Conservation (phyloP, 805 yeast species). For the Ogataea methylovora region DNA sequence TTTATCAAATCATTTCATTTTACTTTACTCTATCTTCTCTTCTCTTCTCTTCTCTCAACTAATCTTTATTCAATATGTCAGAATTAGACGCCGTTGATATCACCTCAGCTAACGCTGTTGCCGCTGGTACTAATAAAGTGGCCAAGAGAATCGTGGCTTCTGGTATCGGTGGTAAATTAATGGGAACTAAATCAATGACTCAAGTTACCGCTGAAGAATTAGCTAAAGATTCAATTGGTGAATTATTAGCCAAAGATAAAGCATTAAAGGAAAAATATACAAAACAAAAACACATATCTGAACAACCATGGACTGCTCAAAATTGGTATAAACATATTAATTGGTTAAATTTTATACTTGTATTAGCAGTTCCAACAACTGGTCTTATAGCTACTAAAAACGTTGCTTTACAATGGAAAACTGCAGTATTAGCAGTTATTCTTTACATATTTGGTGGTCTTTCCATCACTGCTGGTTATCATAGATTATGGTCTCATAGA, state of each 20-base stretch:
- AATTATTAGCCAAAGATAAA: conserved; percentile 36
- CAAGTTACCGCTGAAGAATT: conserved; percentile 58
- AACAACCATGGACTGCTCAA: conserved; percentile 65
- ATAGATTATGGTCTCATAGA: conserved; percentile 72
- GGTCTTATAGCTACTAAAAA: conserved; percentile 41
- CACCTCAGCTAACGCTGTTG: conserved; percentile 66
- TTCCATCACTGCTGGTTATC: conserved; percentile 82
- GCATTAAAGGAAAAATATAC: conserved; percentile 33
- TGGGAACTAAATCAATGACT: conserved; percentile 76
- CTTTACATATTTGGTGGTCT: conserved; percentile 57
- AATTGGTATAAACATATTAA: conserved; percentile 74
- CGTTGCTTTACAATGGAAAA: conserved; percentile 43
- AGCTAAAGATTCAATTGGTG: conserved; percentile 43
- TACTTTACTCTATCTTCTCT: too few species aligned
- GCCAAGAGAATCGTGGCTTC: conserved; percentile 71
- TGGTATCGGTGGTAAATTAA: conserved; percentile 63
- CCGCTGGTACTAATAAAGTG: conserved; percentile 73
- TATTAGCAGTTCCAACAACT: conserved; percentile 47
- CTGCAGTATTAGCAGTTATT: conserved; percentile 38
- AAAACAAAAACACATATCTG: conserved; percentile 54
- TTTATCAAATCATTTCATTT: too few species aligned
- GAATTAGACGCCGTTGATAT: conserved; percentile 42
- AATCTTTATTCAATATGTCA: not conserved
- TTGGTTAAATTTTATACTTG: conserved; percentile 69
- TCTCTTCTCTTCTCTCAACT: too few species aligned